phyloP scores from a whole-genome alignment of 179 eudicot species.

The Carnegiea gigantea region DNA sequence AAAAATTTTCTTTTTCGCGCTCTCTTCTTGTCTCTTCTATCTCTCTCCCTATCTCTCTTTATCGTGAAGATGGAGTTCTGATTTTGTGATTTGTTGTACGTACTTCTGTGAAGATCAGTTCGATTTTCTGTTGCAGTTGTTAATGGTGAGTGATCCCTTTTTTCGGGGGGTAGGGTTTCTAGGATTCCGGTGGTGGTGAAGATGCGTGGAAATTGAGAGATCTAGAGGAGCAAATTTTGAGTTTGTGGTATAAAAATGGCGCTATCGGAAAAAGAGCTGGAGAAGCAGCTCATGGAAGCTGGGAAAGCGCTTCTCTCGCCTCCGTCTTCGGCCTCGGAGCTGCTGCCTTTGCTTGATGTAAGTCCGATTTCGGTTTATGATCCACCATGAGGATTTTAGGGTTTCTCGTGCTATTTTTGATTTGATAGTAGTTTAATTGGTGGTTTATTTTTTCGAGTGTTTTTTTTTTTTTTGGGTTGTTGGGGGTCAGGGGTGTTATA shows the following conservation, averaged over 20 bases:
- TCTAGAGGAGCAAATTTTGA: not conserved
- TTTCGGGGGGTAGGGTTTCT: slow-evolving; percentile 2
- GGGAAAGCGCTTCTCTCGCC: slow-evolving; percentile 56
- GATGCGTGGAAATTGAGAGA: slow-evolving; percentile 23
- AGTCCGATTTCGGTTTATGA: slow-evolving; percentile 20
- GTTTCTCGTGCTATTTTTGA: not conserved
- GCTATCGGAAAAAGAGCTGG: slow-evolving; percentile 41
- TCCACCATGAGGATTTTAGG: not conserved
- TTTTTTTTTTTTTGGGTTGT: not conserved
- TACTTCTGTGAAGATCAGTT: not conserved
- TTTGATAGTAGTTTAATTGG: not conserved
- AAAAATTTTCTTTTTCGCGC: slow-evolving; percentile 17
- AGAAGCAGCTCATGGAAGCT: slow-evolving; percentile 47
- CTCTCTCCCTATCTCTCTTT: not conserved
- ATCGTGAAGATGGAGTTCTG: not conserved
- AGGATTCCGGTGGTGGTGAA: slow-evolving; percentile 32
- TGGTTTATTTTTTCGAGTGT: not conserved
- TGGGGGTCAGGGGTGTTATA: not conserved
- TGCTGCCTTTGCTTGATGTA: slow-evolving; percentile 62
- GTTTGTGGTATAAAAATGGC: slow-evolving; percentile 31
- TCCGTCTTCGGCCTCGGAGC: slow-evolving; percentile 47
- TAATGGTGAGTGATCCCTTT: not conserved
- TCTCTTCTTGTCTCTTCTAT: not conserved
- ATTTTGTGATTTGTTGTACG: not conserved
- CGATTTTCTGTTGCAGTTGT: not conserved